phyloP scores from a whole-genome alignment of 306 rosid genomes.

The Canavalia ensiformis region DNA sequence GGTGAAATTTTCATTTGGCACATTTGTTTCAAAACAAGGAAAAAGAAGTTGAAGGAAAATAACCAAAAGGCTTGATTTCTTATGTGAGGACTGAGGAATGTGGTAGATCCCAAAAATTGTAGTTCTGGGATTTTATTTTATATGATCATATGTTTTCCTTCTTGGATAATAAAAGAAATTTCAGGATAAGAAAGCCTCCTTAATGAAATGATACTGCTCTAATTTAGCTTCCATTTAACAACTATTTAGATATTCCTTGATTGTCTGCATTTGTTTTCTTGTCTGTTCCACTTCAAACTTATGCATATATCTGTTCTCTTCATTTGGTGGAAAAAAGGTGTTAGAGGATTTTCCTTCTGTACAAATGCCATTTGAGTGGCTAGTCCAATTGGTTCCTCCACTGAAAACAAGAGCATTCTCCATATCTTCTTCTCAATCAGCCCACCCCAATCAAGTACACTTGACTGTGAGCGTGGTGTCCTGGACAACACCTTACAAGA shows the following conservation, averaged over 20 bases:
- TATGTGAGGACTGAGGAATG: neutral
- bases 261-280: constrained; percentile 24
- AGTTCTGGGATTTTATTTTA: neutral
- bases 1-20: neutral
- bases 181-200: constrained; percentile 20
- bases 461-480: constrained; percentile 82
- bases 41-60: neutral
- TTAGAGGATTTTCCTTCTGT: constrained; percentile 93
- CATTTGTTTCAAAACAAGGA: neutral
- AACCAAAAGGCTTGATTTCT: neutral
- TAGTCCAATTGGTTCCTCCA: constrained; percentile 92
- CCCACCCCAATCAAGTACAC: constrained; percentile 82
- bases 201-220: neutral
- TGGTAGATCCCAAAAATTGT: neutral
- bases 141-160: neutral
- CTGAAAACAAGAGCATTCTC: constrained; percentile 88
- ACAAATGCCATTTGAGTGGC: constrained; percentile 92
- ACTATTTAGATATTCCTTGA: neutral
- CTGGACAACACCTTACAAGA: constrained; percentile 89
- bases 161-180: neutral
- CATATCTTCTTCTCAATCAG: constrained; percentile 78
- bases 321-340: constrained; percentile 55
- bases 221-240: neutral
- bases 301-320: constrained; percentile 6
- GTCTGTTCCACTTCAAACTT: constrained; percentile 28